These are phyloP conservation scores for Colletotrichum sidae DNA, from an alignment of 2,329 filamentous ascomycete species.

Conservation along the genomic window DNA sequence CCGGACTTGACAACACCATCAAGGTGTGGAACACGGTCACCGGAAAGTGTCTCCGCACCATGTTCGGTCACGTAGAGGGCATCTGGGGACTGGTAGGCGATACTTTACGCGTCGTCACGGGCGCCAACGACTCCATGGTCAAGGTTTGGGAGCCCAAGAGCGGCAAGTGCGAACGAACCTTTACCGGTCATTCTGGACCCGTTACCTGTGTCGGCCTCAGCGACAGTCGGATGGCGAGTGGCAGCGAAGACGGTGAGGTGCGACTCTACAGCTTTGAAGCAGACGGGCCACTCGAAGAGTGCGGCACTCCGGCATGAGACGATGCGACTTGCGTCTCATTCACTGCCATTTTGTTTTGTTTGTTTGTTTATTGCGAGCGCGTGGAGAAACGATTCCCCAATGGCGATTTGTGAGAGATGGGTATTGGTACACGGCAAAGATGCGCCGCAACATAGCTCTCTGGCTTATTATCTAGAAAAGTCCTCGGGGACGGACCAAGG, in stretches of 20 bases:
- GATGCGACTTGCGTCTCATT: conserved; percentile 1
- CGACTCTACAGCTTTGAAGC: conserved; percentile 82
- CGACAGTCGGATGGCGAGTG: conserved; percentile 89
- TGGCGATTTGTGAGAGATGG: conserved; percentile 29
- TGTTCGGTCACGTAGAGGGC: conserved; percentile 96
- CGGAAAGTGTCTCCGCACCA: conserved; percentile 86
- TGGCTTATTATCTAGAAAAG: conserved; percentile 28
- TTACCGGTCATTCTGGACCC: conserved; percentile 89
- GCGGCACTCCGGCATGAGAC: conserved; percentile 61
- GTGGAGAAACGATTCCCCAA: conserved; percentile 31
- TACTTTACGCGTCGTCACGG: conserved; percentile 86
- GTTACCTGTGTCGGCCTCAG: conserved; percentile 94
- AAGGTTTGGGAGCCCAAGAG: conserved; percentile 93
- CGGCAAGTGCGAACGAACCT: conserved; percentile 91
- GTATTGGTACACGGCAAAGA: conserved; percentile 3
- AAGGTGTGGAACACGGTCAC: conserved; percentile 82
- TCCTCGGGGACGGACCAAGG: conserved; percentile 25
- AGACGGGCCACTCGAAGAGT: conserved; percentile 58
- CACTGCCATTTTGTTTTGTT: background rate
- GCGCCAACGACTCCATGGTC: conserved; percentile 92
- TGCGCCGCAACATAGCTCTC: background rate
- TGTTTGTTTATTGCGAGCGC: conserved; percentile 3
- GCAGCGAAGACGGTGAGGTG: conserved; percentile 93
- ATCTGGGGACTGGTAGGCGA: conserved; percentile 95
- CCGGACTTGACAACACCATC: conserved; percentile 90